These are phyloP conservation scores for Cercospora berteroae DNA, from an alignment of 2,329 filamentous ascomycete genomes.

Conservation along the genomic window DNA sequence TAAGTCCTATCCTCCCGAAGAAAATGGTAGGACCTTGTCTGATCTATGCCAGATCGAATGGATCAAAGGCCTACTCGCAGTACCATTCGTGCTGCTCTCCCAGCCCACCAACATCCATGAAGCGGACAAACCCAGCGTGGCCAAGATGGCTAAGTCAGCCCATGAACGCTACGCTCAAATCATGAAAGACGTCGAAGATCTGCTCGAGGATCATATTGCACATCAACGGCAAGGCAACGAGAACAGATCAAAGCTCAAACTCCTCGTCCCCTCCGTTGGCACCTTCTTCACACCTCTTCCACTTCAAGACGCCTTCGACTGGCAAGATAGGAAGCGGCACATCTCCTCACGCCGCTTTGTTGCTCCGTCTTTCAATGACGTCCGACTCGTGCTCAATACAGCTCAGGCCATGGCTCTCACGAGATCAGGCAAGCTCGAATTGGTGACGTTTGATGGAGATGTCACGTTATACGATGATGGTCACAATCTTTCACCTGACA, in stretches of 20 bases:
- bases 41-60: conserved; percentile 51
- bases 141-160: conserved; percentile 69
- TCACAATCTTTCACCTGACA: conserved; percentile 69
- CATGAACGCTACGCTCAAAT: conserved; percentile 92
- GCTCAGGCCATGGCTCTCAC: conserved; percentile 92
- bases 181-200: conserved; percentile 84
- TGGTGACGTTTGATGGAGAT: conserved; percentile 96
- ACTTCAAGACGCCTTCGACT: conserved; percentile 76
- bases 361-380: conserved; percentile 94
- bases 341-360: conserved; percentile 93
- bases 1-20: conserved; percentile 46
- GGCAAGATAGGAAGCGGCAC: conserved; percentile 79
- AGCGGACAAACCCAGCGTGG: conserved; percentile 60
- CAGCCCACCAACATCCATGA: conserved; percentile 88
- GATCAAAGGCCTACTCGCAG: conserved; percentile 86
- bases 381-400: conserved; percentile 88
- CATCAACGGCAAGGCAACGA: conserved; percentile 60
- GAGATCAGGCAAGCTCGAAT: conserved; percentile 66
- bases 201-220: conserved; percentile 86
- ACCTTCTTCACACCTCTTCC: conserved; percentile 87
- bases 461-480: conserved; percentile 89
- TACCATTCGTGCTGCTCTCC: conserved; percentile 94
- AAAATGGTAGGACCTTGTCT: neutral
- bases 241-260: conserved; percentile 76
- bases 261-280: conserved; percentile 88